Percentiles rank a stretch among this genome's conserved stretches.
phyloP scores from a whole-genome alignment of 257 asterid species.

The Mitragyna speciosa region DNA sequence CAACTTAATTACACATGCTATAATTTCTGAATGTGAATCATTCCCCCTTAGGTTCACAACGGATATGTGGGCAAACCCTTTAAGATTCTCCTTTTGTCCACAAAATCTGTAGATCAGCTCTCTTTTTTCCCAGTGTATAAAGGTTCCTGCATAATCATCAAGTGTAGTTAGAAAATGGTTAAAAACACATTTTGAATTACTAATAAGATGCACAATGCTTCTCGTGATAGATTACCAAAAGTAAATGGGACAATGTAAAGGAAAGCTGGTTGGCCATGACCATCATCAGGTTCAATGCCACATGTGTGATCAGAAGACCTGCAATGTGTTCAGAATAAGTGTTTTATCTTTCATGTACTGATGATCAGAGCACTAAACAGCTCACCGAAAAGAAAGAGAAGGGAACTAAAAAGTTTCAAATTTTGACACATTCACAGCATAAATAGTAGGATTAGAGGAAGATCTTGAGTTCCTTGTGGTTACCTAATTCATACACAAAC shows the following conservation, averaged over 20 bases:
- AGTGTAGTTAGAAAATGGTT: neutral
- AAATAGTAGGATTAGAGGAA: too few species aligned
- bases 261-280: constrained; percentile 93
- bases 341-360: neutral
- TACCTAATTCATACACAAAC: constrained; percentile 93
- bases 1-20: neutral
- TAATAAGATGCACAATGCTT: neutral
- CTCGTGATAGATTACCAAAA: constrained; percentile 48
- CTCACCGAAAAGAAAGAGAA: neutral
- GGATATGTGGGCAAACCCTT: constrained; percentile 70
- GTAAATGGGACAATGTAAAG: constrained; percentile 89
- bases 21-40: constrained; percentile 27
- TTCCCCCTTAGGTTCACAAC: constrained; percentile 52
- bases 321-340: constrained; percentile 12
- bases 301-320: constrained; percentile 82
- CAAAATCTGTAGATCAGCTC: constrained; percentile 65
- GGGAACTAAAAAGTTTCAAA: neutral
- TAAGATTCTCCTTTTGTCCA: constrained; percentile 83
- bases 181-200: neutral
- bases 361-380: too few species aligned
- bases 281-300: constrained; percentile 86
- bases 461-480: neutral
- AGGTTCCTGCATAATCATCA: constrained; percentile 50
- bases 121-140: constrained; percentile 57
- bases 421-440: too few species aligned